Base-by-base conservation (phyloP, 768 basidiomycete genomes). In the Amanita exitialis region DNA sequence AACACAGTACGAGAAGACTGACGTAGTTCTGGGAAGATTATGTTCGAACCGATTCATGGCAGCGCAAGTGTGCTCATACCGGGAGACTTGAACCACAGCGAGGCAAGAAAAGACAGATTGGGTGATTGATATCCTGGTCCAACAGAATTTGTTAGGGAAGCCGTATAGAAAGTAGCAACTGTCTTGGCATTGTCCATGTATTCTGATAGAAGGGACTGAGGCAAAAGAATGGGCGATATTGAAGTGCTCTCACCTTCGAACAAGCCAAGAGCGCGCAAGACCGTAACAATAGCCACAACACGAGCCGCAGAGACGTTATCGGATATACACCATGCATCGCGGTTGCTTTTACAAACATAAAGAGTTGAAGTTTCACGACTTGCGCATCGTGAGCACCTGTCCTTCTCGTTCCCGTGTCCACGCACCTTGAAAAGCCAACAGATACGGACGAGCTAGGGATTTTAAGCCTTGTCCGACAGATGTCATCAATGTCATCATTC, bases 121-220 rank as follows among this genome's bases (percentile, higher is more conserved):
- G 94, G 87, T 4, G 78, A 63, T 47, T 79, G 72, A 59, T 82
- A 94, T 2, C 63, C 60, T 0, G 69, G 58, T 1, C 89, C 89
- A 10, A 90, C 74, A 6, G 68, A 68, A 15, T 76, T 69, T 1
- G 77, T 73, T 25, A 97, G 69, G 2, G 87, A 83, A 0, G 83
- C 77, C 0, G 84, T 75, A 63, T 92, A 96, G 62, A 89, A 95
- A 0, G 84, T 75, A 54, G 87, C 83, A 18, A 90, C 79, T 1
- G 84, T 82, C 54, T 78, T 83, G 13, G 84, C 83, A 25, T 73
- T 73, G 47, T 83, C 80, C 47, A 82, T 75, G 4, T 81, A 70
- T 35, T 88, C 91, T 91, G 55, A 0, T 21, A 52, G 35, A 55
- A 28, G 42, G 18, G 57, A 28, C 8, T 44, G 43, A 23, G 36